These are phyloP conservation scores for Camellia oleifera DNA, from an alignment of 179 eudicot genomes.

Conservation along the genomic window DNA sequence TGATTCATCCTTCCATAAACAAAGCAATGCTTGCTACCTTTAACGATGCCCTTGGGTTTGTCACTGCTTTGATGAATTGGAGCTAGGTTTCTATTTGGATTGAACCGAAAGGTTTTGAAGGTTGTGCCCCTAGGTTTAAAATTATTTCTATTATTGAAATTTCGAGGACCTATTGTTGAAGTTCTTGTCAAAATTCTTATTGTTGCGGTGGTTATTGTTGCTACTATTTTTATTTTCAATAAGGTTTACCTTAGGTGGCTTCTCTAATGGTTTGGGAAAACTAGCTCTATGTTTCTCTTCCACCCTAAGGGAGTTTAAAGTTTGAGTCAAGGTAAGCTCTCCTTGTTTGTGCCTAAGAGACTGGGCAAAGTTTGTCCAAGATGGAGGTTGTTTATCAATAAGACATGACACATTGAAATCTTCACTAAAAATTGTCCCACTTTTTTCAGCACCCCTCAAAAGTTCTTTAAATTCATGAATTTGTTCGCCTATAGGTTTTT, in stretches of 20 bases:
- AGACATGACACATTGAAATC: background rate
- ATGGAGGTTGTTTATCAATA: background rate
- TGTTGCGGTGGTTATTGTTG: background rate
- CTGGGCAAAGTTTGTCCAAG: background rate
- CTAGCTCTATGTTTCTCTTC: background rate
- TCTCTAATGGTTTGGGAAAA: background rate
- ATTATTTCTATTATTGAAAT: background rate
- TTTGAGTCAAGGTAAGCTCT: background rate
- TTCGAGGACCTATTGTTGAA: background rate
- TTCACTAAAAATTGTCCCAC: background rate
- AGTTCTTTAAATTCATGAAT: slow-evolving; percentile 1
- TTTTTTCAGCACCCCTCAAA: background rate
- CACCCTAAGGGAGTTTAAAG: background rate
- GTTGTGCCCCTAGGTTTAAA: background rate
- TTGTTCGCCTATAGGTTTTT: background rate
- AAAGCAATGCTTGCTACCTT: background rate
- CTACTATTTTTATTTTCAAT: background rate
- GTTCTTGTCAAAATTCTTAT: background rate
- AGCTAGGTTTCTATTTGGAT: background rate
- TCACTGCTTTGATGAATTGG: too few species aligned
- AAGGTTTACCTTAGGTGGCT: background rate
- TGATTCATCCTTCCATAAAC: background rate
- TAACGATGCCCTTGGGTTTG: background rate
- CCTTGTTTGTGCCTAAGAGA: background rate
- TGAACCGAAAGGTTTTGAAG: background rate